Evolutionary conservation across 495 filamentous ascomycete species (phyloP).

Genomic region (Penicillium paxilli): DNA sequence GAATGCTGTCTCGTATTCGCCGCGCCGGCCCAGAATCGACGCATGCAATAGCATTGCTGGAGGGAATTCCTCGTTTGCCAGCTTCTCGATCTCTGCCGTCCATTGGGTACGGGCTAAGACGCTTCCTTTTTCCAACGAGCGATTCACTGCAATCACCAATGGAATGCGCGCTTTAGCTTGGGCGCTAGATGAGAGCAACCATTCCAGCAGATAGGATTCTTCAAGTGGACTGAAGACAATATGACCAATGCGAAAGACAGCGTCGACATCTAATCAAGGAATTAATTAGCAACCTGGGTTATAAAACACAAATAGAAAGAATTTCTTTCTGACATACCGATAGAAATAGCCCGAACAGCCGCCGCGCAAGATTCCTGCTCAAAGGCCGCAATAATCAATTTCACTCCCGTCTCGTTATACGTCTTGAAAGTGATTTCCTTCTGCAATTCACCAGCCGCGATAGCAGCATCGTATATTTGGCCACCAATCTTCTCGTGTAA

Average conservation of each 20-base stretch:
- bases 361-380: constrained; percentile 5
- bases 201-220: constrained; percentile 6
- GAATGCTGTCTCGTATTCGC: constrained; percentile 20
- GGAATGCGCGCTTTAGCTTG: constrained; percentile 23
- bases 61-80: constrained; percentile 27
- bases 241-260: constrained; percentile 27
- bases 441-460: constrained; percentile 1
- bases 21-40: constrained; percentile 23
- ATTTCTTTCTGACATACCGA: constrained; percentile 18
- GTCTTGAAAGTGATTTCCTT: constrained; percentile 11
- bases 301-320: background rate
- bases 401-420: constrained; percentile 18
- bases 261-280: constrained; percentile 23
- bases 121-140: constrained; percentile 1
- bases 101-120: constrained; percentile 4
- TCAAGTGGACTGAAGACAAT: constrained; percentile 2
- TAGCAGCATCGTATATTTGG: constrained; percentile 2
- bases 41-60: constrained; percentile 34
- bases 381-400: constrained; percentile 17
- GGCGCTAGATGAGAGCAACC: constrained; percentile 24
- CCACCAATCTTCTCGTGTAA: background rate
- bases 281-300: background rate
- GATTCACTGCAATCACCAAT: constrained; percentile 7
- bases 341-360: constrained; percentile 21
- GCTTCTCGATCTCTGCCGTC: constrained; percentile 16